These are phyloP conservation scores for Neurospora sp. DNA, from an alignment of 495 filamentous ascomycete genomes.

Conservation along the genomic window DNA sequence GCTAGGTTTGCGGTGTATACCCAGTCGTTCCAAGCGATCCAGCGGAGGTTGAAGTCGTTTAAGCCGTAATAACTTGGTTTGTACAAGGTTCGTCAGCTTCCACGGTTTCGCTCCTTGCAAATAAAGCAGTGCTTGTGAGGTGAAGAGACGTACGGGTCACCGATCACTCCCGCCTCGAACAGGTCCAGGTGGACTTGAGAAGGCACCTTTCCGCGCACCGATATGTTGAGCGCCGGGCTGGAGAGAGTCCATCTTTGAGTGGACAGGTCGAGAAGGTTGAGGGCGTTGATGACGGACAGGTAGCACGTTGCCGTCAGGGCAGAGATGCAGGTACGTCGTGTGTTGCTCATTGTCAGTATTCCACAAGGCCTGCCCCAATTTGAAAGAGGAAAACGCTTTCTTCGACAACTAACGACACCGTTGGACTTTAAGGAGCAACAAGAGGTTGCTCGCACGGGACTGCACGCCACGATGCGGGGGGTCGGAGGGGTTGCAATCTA, in stretches of 20 bases:
- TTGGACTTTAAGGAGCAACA: no score
- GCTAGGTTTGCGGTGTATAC: conserved; percentile 47
- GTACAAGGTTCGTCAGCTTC: no score
- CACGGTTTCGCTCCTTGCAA: no score
- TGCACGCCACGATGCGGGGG: no score
- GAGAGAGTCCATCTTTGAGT: conserved; percentile 46
- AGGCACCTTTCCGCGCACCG: conserved; percentile 49
- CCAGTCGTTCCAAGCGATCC: conserved; percentile 52
- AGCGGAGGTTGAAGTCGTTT: conserved; percentile 54
- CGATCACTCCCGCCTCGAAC: conserved; percentile 40
- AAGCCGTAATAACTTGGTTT: conserved; percentile 34
- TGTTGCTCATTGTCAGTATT: background rate
- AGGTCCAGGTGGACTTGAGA: conserved; percentile 57
- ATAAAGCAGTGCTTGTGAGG: no score
- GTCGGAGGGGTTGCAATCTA: no score
- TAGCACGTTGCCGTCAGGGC: background rate
- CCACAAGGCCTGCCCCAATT: no score
- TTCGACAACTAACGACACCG: no score
- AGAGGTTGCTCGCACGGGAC: no score
- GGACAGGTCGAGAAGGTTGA: conserved; percentile 42
- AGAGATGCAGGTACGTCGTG: background rate
- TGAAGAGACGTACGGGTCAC: conserved; percentile 38
- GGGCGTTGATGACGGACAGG: conserved; percentile 5
- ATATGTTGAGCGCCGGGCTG: conserved; percentile 41
- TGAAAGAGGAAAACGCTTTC: no score